Evolutionary conservation across 2,329 filamentous ascomycete genomes (phyloP).

Genomic region (Penicillium sp.): DNA sequence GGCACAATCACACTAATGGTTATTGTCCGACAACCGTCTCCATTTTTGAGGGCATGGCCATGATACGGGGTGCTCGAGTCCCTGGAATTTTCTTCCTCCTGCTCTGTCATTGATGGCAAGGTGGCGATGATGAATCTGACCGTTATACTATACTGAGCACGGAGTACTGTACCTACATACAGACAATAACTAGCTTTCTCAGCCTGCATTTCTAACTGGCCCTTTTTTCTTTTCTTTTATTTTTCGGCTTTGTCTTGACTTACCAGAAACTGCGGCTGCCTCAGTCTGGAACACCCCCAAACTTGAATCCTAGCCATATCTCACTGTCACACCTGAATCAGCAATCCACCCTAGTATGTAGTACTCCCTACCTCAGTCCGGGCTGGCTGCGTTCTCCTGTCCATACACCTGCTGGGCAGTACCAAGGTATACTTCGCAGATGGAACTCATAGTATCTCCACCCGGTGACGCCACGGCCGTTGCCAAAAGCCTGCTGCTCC

Average conservation of each 20-base stretch:
- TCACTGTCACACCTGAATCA: conserved; percentile 10
- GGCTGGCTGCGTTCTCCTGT: conserved; percentile 1
- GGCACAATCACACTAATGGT: conserved; percentile 8
- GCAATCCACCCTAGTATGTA: neutral
- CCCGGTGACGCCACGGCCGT: conserved; percentile 2
- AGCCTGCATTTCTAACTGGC: no score
- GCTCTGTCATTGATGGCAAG: neutral
- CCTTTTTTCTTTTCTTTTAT: neutral
- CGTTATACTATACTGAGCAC: conserved; percentile 5
- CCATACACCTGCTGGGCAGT: no score
- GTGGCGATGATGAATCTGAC: no score
- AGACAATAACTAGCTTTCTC: no score
- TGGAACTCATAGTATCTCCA: neutral
- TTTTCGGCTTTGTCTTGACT: neutral
- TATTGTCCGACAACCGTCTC: conserved; percentile 14
- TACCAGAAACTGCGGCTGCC: conserved; percentile 8
- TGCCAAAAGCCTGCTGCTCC: conserved; percentile 1
- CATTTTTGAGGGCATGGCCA: conserved; percentile 7
- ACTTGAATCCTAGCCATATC: conserved; percentile 9
- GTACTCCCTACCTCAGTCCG: neutral
- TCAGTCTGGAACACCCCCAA: conserved; percentile 18
- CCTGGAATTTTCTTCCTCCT: neutral
- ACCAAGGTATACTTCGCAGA: no score
- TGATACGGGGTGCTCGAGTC: conserved; percentile 1
- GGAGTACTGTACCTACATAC: no score